These are phyloP conservation scores for Stentor roeselii DNA, from an alignment of 73 alveolate species.

Conservation along the genomic window DNA sequence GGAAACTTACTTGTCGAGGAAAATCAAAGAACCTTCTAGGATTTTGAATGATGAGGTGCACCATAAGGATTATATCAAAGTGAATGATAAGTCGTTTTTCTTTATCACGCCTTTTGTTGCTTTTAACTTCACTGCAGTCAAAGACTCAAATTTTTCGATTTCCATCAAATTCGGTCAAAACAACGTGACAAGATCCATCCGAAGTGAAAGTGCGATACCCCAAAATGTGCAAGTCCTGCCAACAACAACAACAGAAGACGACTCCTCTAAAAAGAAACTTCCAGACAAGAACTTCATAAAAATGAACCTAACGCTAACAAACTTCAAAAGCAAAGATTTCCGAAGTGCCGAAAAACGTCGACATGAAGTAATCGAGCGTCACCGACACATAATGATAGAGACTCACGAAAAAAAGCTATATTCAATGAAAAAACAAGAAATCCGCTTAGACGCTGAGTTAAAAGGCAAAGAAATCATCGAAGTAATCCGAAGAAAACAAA, in stretches of 20 bases:
- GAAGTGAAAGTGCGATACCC: too few relatives aligned
- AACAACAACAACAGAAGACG: not conserved
- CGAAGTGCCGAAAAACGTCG: not conserved
- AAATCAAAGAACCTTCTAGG: slow-evolving; percentile 11
- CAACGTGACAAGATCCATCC: not conserved
- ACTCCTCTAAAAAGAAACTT: not conserved
- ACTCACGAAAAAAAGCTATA: not conserved
- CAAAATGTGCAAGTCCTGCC: too few relatives aligned
- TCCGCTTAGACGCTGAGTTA: not conserved
- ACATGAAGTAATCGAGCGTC: not conserved
- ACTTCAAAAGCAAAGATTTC: not conserved
- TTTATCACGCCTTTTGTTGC: not conserved
- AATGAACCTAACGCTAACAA: not conserved
- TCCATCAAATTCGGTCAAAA: slow-evolving; percentile 20
- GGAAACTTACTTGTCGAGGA: slow-evolving; percentile 1
- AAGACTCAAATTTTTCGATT: slow-evolving; percentile 17
- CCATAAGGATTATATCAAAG: not conserved
- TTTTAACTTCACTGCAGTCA: not conserved
- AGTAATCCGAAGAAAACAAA: slow-evolving; percentile 1
- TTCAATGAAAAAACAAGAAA: not conserved
- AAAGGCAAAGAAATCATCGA: not conserved
- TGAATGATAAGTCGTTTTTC: not conserved
- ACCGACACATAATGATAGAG: not conserved
- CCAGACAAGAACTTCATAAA: not conserved
- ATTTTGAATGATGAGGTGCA: not conserved